Conservation (phyloP, 345 rosid species). For the Eucalyptus regnans region DNA sequence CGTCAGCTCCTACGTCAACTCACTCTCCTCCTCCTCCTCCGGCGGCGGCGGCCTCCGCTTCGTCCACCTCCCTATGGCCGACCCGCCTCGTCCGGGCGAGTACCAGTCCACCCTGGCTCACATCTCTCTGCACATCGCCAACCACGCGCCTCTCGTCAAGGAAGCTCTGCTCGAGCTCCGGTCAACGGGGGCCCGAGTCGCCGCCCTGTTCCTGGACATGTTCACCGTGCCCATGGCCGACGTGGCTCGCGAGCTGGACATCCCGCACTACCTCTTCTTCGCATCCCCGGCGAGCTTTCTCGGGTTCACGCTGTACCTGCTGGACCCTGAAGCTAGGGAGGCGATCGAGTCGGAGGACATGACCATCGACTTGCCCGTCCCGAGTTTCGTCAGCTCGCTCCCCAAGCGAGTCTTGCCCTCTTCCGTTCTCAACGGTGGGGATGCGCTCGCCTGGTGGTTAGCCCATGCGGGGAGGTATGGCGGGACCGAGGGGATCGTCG, state of each 20-base stretch:
- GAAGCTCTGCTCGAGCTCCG: slow-evolving; percentile 3
- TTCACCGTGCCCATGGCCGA: slow-evolving; percentile 18
- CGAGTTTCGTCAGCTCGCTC: slow-evolving; percentile 10
- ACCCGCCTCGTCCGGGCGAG: slow-evolving; percentile 2
- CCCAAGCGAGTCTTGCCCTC: slow-evolving; percentile 9
- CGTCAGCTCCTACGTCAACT: slow-evolving; percentile 4
- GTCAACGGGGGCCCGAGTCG: neutral
- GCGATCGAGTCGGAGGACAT: slow-evolving; percentile 4
- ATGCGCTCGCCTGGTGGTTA: slow-evolving; percentile 3
- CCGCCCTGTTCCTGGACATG: slow-evolving; percentile 22
- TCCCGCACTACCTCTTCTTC: slow-evolving; percentile 20
- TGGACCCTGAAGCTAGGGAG: neutral
- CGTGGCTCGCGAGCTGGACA: slow-evolving; percentile 10
- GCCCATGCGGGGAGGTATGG: slow-evolving; percentile 4
- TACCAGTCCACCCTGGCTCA: slow-evolving; percentile 7
- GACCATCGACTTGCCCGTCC: slow-evolving; percentile 1
- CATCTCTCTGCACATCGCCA: neutral
- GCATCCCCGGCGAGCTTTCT: slow-evolving; percentile 20
- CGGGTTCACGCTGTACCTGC: slow-evolving; percentile 15
- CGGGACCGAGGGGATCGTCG: slow-evolving; percentile 5
- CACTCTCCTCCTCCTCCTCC: neutral
- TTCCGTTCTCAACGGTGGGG: slow-evolving; percentile 1
- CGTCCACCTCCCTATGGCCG: slow-evolving; percentile 8
- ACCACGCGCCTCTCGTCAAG: slow-evolving; percentile 7
- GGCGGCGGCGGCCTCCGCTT: neutral